Evolutionary conservation across 805 yeast genomes (phyloP), one percentile per base, ranked within the genome.

Genomic region (Yamadazyma laniorum): DNA sequence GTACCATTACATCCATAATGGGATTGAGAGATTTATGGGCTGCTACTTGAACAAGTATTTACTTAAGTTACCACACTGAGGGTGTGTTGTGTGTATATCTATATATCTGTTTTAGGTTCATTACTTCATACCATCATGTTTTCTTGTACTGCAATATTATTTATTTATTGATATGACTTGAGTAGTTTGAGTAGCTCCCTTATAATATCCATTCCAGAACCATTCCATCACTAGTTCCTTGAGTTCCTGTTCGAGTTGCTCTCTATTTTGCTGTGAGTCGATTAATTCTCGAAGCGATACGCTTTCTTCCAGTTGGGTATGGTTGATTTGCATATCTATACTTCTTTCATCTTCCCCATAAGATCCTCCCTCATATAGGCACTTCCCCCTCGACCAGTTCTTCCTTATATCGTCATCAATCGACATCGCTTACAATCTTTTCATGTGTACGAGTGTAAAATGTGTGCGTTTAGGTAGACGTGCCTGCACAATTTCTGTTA

Each of bases 11-110:
- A 22, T 83, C 95, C 27, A 43, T 80, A 34, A 68, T 88, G 61
- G 96, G 95, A 30, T 67, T 88, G 37, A 77, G 74, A 56, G 89
- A 84, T 51, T 55, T 80, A 49, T 82, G 95, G 95, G 65, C 58
- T 14, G 23, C 34, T 12, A 33, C 37, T 29, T 38, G 29, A 29
- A 8, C 19, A n/a, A 6, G 14, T 14, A 16, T 15, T 12, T 36
- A 25, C 37, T 19, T 41, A 21, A 34, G 37, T 34, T 26, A n/a
- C n/a, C n/a, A n/a, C n/a, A n/a, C n/a, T n/a, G n/a, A n/a, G n/a
- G n/a, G n/a, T n/a, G n/a, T n/a, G 32, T 21, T 12, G 17, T 22
- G 23, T 32, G 13, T n/a, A n/a, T n/a, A n/a, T n/a, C n/a, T n/a
- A n/a, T n/a, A n/a, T n/a, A n/a, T n/a, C n/a, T n/a, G n/a, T n/a